These are phyloP conservation scores for Aspergillus indologenus DNA, from an alignment of 495 filamentous ascomycete genomes.

Conservation along the genomic window DNA sequence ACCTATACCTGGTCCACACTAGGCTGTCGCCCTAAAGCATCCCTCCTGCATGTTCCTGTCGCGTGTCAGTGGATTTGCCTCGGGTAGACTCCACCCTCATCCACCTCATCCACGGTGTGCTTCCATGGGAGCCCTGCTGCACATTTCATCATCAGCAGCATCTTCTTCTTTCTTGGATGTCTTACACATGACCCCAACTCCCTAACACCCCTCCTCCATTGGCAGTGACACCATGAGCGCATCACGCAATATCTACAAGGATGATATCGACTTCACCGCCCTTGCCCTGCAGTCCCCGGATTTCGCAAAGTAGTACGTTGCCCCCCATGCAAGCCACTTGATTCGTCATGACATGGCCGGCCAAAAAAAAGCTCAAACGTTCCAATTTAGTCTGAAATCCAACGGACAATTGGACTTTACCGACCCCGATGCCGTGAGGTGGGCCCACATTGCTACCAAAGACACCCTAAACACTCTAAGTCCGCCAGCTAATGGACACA, in stretches of 20 bases:
- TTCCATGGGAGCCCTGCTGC: neutral
- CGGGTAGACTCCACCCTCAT: neutral
- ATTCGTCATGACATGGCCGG: neutral
- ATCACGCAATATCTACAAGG: slow-evolving; percentile 51
- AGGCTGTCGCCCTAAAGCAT: too few relatives aligned
- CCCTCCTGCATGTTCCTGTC: neutral
- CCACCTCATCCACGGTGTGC: neutral
- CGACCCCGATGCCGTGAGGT: slow-evolving; percentile 72
- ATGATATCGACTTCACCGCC: slow-evolving; percentile 59
- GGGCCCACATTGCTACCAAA: slow-evolving; percentile 13
- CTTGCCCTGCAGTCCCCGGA: slow-evolving; percentile 55
- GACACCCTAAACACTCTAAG: neutral
- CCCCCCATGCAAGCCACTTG: neutral
- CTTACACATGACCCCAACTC: neutral
- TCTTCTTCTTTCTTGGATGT: neutral
- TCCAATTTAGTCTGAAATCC: slow-evolving; percentile 51
- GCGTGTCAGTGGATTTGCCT: neutral
- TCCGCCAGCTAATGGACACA: slow-evolving; percentile 23
- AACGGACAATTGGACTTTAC: slow-evolving; percentile 77
- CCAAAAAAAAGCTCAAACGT: slow-evolving; percentile 14
- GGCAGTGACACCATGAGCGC: slow-evolving; percentile 29
- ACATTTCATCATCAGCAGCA: neutral
- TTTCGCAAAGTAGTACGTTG: slow-evolving; percentile 57
- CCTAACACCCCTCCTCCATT: neutral
- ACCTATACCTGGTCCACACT: too few relatives aligned